A percentile compares a stretch with the other conserved stretches of the same genome.
Conservation (phyloP, 352 stramenopile species). For the Globisporangium heterothallicum region DNA sequence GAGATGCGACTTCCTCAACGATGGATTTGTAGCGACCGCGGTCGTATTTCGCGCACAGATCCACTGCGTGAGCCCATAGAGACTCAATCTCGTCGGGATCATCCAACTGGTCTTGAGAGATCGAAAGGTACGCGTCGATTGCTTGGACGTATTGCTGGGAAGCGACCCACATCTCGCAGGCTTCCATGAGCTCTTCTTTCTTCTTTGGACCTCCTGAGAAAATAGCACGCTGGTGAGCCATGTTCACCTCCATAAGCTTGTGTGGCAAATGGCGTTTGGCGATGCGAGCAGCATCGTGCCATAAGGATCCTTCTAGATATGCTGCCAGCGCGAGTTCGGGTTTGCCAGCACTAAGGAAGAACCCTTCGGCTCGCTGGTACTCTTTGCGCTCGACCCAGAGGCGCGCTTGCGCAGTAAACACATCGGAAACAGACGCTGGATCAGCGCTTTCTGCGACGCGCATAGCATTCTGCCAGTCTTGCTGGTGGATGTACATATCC, state of each 20-base stretch:
- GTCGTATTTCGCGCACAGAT: constrained; percentile 85
- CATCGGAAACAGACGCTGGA: constrained; percentile 80
- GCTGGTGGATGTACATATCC: constrained; percentile 95
- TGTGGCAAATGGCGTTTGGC: constrained; percentile 90
- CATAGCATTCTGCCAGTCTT: constrained; percentile 90
- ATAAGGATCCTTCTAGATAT: constrained; percentile 85
- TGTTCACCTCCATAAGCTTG: constrained; percentile 89
- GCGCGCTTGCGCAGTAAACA: constrained; percentile 89
- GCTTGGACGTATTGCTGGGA: constrained; percentile 87
- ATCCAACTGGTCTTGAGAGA: constrained; percentile 60
- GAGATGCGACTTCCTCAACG: constrained; percentile 82
- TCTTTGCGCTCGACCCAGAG: constrained; percentile 85
- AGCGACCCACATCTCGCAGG: constrained; percentile 86
- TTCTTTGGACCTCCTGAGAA: constrained; percentile 71
- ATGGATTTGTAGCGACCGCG: constrained; percentile 85
- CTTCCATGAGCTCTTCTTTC: constrained; percentile 80
- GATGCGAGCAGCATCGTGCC: constrained; percentile 86
- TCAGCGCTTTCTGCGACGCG: constrained; percentile 90
- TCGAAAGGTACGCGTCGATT: constrained; percentile 90
- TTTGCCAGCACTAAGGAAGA: constrained; percentile 90
- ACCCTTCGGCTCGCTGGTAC: constrained; percentile 76
- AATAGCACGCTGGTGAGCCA: constrained; percentile 74
- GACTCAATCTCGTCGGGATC: constrained; percentile 76
- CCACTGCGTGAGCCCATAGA: constrained; percentile 86
- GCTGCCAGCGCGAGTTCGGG: constrained; percentile 86